phyloP scores from a whole-genome alignment of 345 rosid genomes.

The Lenwebbia sp. region DNA sequence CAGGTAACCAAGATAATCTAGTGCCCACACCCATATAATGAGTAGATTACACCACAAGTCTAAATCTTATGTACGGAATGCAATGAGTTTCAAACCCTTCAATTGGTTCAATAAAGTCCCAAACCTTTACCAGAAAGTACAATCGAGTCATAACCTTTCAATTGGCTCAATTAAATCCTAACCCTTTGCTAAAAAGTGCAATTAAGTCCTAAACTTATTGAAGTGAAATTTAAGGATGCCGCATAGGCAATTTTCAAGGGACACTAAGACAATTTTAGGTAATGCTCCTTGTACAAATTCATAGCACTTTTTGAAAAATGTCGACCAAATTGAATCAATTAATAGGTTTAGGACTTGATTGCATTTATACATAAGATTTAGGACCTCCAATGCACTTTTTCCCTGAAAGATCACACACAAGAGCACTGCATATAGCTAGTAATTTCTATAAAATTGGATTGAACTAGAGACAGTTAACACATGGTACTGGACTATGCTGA shows the following conservation, averaged over 20 bases:
- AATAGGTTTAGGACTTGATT: too few species aligned
- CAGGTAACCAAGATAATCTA: not conserved
- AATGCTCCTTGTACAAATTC: not conserved
- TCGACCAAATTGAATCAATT: not conserved
- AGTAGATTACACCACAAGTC: not conserved
- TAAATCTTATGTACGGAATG: not conserved
- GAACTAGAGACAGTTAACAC: not conserved
- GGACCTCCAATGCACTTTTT: not conserved
- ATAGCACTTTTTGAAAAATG: not conserved
- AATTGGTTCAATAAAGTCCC: not conserved
- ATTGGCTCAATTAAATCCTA: not conserved
- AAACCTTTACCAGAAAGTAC: not conserved
- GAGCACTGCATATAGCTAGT: not conserved
- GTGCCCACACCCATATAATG: not conserved
- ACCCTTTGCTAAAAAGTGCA: not conserved
- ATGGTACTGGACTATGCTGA: not conserved
- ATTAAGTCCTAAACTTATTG: not conserved
- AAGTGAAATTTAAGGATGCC: not conserved
- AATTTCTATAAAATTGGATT: not conserved
- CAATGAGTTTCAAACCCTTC: not conserved
- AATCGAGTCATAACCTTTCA: not conserved
- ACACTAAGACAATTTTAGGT: not conserved
- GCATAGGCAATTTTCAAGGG: not conserved
- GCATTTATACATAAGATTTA: too few species aligned
- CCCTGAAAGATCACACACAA: not conserved